Evolutionary conservation across 108 stramenopile genomes (phyloP).

Genomic region (Aureococcus anophagefferens): DNA sequence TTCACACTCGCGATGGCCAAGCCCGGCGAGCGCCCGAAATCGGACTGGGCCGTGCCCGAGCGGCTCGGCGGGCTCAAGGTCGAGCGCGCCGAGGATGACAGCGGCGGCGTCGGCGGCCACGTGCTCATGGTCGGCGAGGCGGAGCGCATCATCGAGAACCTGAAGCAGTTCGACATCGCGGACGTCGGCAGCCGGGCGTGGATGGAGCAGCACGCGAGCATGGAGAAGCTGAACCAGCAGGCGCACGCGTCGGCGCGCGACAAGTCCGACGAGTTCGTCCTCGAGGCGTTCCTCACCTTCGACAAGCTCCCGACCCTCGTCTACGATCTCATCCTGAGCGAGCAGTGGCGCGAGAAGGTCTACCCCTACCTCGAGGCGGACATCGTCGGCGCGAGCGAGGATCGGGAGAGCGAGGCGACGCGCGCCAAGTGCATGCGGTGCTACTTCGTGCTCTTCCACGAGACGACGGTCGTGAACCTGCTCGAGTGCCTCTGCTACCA

Average conservation of each 20-base stretch:
- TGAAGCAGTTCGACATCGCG: constrained; percentile 3
- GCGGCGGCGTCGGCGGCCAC: neutral
- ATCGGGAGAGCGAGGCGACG: constrained; percentile 1
- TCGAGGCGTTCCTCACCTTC: constrained; percentile 47
- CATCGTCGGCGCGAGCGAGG: constrained; percentile 2
- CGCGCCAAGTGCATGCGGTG: constrained; percentile 26
- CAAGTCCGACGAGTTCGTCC: constrained; percentile 42
- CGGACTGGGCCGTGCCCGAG: neutral
- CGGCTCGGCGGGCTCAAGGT: neutral
- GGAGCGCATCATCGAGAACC: constrained; percentile 16
- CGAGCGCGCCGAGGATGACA: neutral
- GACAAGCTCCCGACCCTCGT: constrained; percentile 37
- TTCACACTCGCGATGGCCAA: no score
- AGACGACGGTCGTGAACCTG: constrained; percentile 45
- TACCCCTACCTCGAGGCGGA: constrained; percentile 23
- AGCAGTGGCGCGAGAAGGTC: constrained; percentile 41
- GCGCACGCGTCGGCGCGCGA: constrained; percentile 47
- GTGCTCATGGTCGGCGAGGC: neutral
- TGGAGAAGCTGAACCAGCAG: constrained; percentile 49
- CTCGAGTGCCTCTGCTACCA: constrained; percentile 46
- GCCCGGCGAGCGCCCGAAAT: neutral
- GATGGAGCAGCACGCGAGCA: constrained; percentile 22
- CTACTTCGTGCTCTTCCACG: constrained; percentile 49
- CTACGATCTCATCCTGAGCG: constrained; percentile 41
- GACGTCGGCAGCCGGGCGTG: constrained; percentile 18